phyloP scores from a whole-genome alignment of 2,329 filamentous ascomycete genomes.

The Fusarium subglutinans region DNA sequence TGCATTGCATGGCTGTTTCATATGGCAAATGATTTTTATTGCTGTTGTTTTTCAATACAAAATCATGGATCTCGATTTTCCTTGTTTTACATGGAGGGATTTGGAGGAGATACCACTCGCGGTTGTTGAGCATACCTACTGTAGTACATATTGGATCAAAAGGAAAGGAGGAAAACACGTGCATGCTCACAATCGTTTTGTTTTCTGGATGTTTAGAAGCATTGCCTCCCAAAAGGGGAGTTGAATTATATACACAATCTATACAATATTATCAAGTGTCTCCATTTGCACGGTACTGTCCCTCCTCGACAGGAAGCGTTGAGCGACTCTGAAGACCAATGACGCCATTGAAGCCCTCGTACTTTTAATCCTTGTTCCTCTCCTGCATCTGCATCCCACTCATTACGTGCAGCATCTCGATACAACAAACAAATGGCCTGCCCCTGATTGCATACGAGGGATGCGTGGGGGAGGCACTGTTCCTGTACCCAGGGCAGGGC shows the following conservation, averaged over 20 bases:
- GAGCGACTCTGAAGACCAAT: neutral
- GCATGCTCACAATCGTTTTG: constrained; percentile 25
- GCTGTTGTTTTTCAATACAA: neutral
- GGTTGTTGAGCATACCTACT: constrained; percentile 29
- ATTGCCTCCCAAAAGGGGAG: neutral
- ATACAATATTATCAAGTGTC: neutral
- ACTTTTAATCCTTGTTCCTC: neutral
- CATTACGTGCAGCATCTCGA: constrained; percentile 21
- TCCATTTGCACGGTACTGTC: neutral
- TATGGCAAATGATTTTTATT: constrained; percentile 17
- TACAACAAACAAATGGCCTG: constrained; percentile 1
- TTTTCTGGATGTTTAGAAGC: constrained; percentile 26
- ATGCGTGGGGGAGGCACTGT: constrained; percentile 1
- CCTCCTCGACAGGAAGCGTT: neutral
- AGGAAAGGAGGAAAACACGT: constrained; percentile 15
- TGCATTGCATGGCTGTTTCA: constrained; percentile 38
- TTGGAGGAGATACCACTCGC: constrained; percentile 37
- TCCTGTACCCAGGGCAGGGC: neutral
- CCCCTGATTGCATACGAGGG: neutral
- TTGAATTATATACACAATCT: constrained; percentile 15
- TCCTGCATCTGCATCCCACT: constrained; percentile 20
- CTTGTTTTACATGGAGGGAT: constrained; percentile 22
- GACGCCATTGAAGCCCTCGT: constrained; percentile 9
- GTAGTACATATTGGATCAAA: constrained; percentile 33
- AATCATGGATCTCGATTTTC: constrained; percentile 26